Conservation (phyloP, 2,329 filamentous ascomycete species). For the Penicillium janthinellum region DNA sequence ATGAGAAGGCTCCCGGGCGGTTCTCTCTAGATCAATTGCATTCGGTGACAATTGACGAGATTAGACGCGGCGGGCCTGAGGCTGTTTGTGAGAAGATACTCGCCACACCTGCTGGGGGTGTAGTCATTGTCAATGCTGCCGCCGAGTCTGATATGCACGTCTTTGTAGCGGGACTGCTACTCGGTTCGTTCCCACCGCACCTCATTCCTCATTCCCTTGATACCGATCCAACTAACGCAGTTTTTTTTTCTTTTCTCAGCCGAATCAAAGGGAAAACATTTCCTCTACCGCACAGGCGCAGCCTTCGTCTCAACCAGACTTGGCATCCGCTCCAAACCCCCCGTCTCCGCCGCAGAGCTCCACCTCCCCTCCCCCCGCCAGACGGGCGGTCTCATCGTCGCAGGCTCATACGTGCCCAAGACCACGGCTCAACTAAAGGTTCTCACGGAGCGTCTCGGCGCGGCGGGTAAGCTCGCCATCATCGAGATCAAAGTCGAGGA, state of each 20-base stretch:
- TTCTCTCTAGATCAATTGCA: slow-evolving; percentile 45
- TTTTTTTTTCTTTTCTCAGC: slow-evolving; percentile 22
- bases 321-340: slow-evolving; percentile 55
- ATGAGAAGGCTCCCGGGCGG: slow-evolving; percentile 55
- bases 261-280: slow-evolving; percentile 44
- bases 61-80: slow-evolving; percentile 50
- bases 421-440: slow-evolving; percentile 58
- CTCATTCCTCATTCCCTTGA: too few relatives aligned
- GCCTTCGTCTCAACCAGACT: slow-evolving; percentile 54
- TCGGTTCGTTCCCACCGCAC: slow-evolving; percentile 26
- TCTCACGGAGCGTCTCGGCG: slow-evolving; percentile 43
- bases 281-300: slow-evolving; percentile 51
- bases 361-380: slow-evolving; percentile 35
- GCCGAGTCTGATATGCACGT: slow-evolving; percentile 59
- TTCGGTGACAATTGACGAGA: slow-evolving; percentile 52
- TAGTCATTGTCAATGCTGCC: slow-evolving; percentile 57
- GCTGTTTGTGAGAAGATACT: slow-evolving; percentile 48
- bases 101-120: slow-evolving; percentile 38
- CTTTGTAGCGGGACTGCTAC: slow-evolving; percentile 54
- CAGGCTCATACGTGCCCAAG: slow-evolving; percentile 62
- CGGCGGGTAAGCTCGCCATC: slow-evolving; percentile 42
- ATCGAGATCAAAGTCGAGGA: slow-evolving; percentile 54
- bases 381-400: slow-evolving; percentile 57
- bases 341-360: slow-evolving; percentile 52
- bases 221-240: neutral